phyloP scores from a whole-genome alignment of 192 early-diverging fungal species.

The Mortierella claussenii region DNA sequence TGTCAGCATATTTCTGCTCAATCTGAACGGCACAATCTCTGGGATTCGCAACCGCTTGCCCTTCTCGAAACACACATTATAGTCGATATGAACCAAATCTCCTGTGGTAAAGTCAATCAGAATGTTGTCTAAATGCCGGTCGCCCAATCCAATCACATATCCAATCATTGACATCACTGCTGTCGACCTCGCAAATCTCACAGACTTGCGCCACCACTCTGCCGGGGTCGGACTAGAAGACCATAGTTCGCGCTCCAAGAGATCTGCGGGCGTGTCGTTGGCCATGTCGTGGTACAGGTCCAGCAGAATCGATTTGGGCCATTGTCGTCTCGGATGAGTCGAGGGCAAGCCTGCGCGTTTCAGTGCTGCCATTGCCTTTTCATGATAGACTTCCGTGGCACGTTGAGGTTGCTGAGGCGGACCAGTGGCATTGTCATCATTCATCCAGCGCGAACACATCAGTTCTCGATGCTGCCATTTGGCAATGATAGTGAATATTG shows the following conservation, averaged over 20 bases:
- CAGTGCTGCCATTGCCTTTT: slow-evolving; percentile 71
- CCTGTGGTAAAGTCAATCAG: slow-evolving; percentile 83
- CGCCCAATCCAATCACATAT: slow-evolving; percentile 91
- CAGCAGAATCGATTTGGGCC: slow-evolving; percentile 70
- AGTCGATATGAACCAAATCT: slow-evolving; percentile 94
- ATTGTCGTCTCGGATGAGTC: slow-evolving; percentile 68
- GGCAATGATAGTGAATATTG: slow-evolving; percentile 81
- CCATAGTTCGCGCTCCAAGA: slow-evolving; percentile 77
- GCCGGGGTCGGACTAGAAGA: slow-evolving; percentile 65
- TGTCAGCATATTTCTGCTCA: slow-evolving; percentile 90
- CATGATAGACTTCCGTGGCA: slow-evolving; percentile 81
- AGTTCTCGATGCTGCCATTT: slow-evolving; percentile 81
- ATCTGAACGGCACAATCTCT: slow-evolving; percentile 91
- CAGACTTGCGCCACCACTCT: slow-evolving; percentile 81
- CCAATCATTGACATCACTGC: slow-evolving; percentile 90
- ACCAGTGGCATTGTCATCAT: slow-evolving; percentile 38
- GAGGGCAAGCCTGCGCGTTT: slow-evolving; percentile 63
- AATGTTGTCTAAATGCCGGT: slow-evolving; percentile 94
- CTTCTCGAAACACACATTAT: slow-evolving; percentile 97
- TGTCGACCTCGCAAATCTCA: slow-evolving; percentile 80
- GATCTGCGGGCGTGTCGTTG: slow-evolving; percentile 70
- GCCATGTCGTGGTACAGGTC: slow-evolving; percentile 71
- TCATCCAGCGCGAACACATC: slow-evolving; percentile 51
- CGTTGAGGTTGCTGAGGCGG: slow-evolving; percentile 48
- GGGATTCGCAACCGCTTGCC: slow-evolving; percentile 88